Base-by-base conservation (phyloP, 2,329 filamentous ascomycete genomes). In the Monilinia polystroma region DNA sequence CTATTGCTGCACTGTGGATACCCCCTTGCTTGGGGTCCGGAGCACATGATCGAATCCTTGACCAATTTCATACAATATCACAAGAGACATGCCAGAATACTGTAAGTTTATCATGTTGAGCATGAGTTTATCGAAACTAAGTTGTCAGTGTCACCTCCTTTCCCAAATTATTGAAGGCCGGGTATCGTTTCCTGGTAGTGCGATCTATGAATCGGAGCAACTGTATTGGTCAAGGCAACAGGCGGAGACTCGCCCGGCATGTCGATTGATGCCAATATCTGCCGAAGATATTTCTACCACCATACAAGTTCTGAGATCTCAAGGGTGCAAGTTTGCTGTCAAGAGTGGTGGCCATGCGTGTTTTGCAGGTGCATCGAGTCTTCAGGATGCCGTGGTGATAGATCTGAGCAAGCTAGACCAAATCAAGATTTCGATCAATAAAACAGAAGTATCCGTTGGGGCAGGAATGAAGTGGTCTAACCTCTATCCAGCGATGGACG, bases 361-460 rank as follows among this genome's bases (percentile, higher is more conserved):
- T 12, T 72, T 71, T 53, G 78, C 82, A 23, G 81, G 81, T 68
- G 82, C 81, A 51, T 80, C 84, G 2, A 87, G 81, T 70, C 81
- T 83, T 57, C 74, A 80, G 18, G 80, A 76, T 2, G 83, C 83
- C 0, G 77, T 83, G 1, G 74, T 83, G 6, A 81, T 87, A 68
- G 83, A 83, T 20, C 78, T 84, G 14, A 77, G 75, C 38, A 67
- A 69, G 23, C 47, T 75, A 18, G 70, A 71, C 38, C 29, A 70
- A 35, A 66, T 76, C 45, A 68, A 77, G 2, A 67, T 73, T 8
- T 72, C 73, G 16, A 64, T 69, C 0, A 72, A 77, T 23, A 72
- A 74, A 11, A 73, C 68, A 0, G 70, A 72, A 6, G 77, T 75
- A 10, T 71, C 68, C 5, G 70, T 82, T 11, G 79, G 79, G 0